phyloP scores from a whole-genome alignment of 257 asterid species.

The Apocynum venetum region DNA sequence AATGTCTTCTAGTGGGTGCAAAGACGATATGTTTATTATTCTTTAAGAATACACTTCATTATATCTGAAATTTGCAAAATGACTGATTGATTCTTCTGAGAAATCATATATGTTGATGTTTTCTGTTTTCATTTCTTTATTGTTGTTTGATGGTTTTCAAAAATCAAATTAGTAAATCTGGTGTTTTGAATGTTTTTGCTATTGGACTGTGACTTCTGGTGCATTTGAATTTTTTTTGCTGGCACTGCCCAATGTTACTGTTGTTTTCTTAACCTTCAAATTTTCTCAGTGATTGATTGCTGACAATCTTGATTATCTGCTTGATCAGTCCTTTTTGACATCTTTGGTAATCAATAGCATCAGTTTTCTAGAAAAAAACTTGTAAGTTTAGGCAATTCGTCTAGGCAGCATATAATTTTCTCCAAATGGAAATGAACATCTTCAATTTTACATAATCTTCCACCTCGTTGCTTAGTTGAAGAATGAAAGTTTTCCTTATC shows the following conservation, averaged over 20 bases:
- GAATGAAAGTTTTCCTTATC: too few species aligned
- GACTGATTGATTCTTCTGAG: neutral
- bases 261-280: neutral
- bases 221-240: neutral
- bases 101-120: neutral
- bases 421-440: neutral
- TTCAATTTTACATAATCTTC: too few species aligned
- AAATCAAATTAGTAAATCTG: neutral
- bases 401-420: neutral
- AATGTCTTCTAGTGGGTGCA: neutral
- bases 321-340: neutral
- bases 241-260: neutral
- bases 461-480: too few species aligned
- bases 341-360: neutral
- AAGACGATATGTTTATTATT: neutral
- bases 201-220: neutral
- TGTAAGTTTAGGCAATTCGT: neutral
- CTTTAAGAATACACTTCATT: neutral
- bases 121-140: neutral
- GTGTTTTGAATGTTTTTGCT: neutral
- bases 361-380: neutral
- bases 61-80: neutral
- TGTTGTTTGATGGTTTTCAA: neutral
- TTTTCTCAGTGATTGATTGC: neutral
- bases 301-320: neutral